Base-by-base conservation (phyloP, 306 rosid species). In the Prunus mongolica region DNA sequence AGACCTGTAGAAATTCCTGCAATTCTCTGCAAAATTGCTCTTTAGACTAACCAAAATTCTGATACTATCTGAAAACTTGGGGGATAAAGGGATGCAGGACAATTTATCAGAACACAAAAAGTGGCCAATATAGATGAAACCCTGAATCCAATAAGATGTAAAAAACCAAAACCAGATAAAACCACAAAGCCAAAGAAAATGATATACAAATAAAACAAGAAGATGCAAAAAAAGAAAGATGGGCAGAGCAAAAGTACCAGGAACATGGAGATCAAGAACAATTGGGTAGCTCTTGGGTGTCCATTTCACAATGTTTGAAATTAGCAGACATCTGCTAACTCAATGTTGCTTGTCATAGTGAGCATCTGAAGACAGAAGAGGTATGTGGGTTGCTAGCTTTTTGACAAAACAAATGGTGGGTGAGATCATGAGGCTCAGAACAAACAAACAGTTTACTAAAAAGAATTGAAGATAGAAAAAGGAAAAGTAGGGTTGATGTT, bases 401-500 rank as follows among this genome's bases (percentile, higher is more conserved):
- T 30, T 25, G 45, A 28, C 20, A 63, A 63, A 61, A 63, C 13
- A 63, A 16, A 30, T 63, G 67, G 67, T 30, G 46, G 22, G 46
- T 63, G 67, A 63, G 67, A 63, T 30, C 65, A 25, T 47, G 71
- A 72, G 79, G 74, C 44, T 12, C 60, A 74, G 73, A 80, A 25
- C 32, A 60, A 75, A 67, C 67, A 79, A 75, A 69, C 16, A 51
- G 50, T 4, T 12, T 20, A 30, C 49, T 32, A 11, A 57, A 22
- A 79, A 78, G 44, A 28, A 62, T 22, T 64, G 41, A 13, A 51
- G 70, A 65, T 79, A 80, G 67, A 71, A 61, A 77, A 82, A 76
- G 89, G 69, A 62, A 81, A 81, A 80, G 86, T 75, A n/a, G 51
- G 2, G 47, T 78, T 77, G 87, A 81, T 84, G 89, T 84, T 82